Evolutionary conservation across 1,284 basidiomycete genomes (phyloP).

Genomic region (Pterulicium gracile): DNA sequence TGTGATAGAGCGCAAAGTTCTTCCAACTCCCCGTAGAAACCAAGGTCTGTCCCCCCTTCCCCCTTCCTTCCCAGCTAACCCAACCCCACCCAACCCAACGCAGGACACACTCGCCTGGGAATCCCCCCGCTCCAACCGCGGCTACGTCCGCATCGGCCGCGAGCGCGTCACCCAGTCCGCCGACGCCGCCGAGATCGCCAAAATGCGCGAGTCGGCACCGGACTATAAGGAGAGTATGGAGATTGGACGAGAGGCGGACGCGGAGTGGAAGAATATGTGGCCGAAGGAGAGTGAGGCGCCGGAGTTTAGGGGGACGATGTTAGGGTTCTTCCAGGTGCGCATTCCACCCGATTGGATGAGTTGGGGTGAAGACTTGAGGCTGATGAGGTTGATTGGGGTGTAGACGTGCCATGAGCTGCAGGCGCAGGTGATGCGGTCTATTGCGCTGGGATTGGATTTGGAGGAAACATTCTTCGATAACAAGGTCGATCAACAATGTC

Average conservation of each 20-base stretch:
- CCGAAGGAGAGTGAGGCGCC: constrained; percentile 54
- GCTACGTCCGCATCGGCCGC: constrained; percentile 70
- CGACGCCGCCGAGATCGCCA: constrained; percentile 64
- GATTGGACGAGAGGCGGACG: constrained; percentile 74
- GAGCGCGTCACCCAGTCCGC: constrained; percentile 72
- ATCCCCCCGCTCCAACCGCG: constrained; percentile 74
- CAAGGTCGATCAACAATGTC: constrained; percentile 63
- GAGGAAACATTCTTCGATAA: constrained; percentile 65
- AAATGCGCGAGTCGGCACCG: constrained; percentile 59
- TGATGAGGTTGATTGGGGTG: too few relatives aligned
- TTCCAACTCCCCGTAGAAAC: constrained; percentile 52
- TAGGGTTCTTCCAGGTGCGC: constrained; percentile 59
- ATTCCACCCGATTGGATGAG: not conserved
- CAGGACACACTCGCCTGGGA: constrained; percentile 62
- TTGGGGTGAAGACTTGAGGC: not conserved
- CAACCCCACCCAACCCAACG: constrained; percentile 5
- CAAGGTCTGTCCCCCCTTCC: constrained; percentile 34
- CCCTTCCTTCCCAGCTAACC: not conserved
- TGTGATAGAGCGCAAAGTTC: constrained; percentile 66
- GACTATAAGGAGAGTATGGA: constrained; percentile 82
- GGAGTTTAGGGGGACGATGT: constrained; percentile 59
- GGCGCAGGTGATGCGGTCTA: constrained; percentile 64
- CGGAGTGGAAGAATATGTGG: constrained; percentile 71
- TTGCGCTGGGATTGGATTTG: constrained; percentile 69
- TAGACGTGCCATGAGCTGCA: constrained; percentile 71